Base-by-base conservation (phyloP, 2,329 filamentous ascomycete species). In the Fonsecaea erecta region DNA sequence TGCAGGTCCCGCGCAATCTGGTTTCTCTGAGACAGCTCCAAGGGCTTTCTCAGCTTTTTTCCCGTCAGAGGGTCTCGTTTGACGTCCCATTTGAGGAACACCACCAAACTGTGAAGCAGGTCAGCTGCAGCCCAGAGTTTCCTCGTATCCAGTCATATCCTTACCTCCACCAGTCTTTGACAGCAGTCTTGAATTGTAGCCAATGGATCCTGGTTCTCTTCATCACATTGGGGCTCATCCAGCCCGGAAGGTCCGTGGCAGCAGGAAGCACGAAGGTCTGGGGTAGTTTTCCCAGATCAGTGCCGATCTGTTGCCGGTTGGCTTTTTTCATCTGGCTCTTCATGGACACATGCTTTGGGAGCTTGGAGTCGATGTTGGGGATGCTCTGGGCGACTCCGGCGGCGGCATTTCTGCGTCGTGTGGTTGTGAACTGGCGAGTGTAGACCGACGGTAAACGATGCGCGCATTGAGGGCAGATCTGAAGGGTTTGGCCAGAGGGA, bases 1-100 rank as follows among this genome's bases (percentile, higher is more conserved):
- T 84, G 81, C n/a, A 84, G 73, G 69, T 72, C 58, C 34, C 46
- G 60, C 28, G 59, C 65, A 8, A 63, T 60, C 35, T 43, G 28
- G 14, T 43, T 34, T 53, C 63, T 55, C 18, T 64, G 30, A 52
- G 35, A 60, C 6, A 68, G 60, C 35, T 64, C 63, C 26, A 66
- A 24, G 43, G 63, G 62, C 12, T 60, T 60, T 35, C 43, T 59
- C 53, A 60, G 59, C 16, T 60, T 62, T 53, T 64, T 67, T 4
- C 54, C 52, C 21, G 66, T 69, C 6, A 64, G 32, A 51, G 66
- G 68, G 46, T 70, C 64, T 32, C 56, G 48, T n/a, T 57, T 48
- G 21, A 55, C 56, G 11, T 60, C 57, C 62, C 57, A 68, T 52
- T 52, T 58, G 9, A 43, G 52, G 5, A 67, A 52, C 40, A 61